Base-by-base conservation (phyloP, 1,284 basidiomycete genomes). In the Fereydounia khargensis region DNA sequence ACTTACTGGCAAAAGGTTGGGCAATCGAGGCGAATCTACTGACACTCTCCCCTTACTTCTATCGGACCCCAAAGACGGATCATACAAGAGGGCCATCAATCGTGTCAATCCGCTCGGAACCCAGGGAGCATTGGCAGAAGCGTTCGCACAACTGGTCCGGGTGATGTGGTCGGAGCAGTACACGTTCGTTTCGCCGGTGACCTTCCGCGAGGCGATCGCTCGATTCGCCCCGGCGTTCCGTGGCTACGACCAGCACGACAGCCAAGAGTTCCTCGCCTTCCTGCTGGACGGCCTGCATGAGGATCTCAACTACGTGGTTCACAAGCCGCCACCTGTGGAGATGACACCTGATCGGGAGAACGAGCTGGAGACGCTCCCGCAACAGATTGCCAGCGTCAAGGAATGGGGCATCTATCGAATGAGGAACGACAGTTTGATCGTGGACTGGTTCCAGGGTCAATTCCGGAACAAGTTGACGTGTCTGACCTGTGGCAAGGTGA, bases 111-210 rank as follows among this genome's bases (percentile, higher is more conserved):
- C 86, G 1, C 77, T 96, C 38, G 92, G 94, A 2, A 91, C 90
- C 0, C 87, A 91, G 70, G 95, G 95, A 1, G 82, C 82, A 23
- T 78, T 98, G 13, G 88, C 90, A 1, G 80, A 81, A 21, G 86
- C 90, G 4, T 94, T 96, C 73, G 87, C 91, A 1, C 82, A 82
- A 56, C 81, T 97, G 38, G 77, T 98, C 42, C 84, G 85, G 38
- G 85, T 90, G 13, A 84, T 98, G 80, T 95, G 92, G 87, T 85
- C 86, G 50, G 87, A 87, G 35, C 87, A 90, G 64, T 82, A 89
- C 68, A 85, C 86, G 13, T 89, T 89, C 67, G 77, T 96, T 27
- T 86, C 86, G 1, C 92, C 94, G 0, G 81, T 85, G 28, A 84
- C 85, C 6, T 97, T 97, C 78, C 81, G 91, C 68, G 91, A 94